These are phyloP conservation scores for Salicornia ramosissima DNA, from an alignment of 148 eudicot genomes.

Conservation along the genomic window DNA sequence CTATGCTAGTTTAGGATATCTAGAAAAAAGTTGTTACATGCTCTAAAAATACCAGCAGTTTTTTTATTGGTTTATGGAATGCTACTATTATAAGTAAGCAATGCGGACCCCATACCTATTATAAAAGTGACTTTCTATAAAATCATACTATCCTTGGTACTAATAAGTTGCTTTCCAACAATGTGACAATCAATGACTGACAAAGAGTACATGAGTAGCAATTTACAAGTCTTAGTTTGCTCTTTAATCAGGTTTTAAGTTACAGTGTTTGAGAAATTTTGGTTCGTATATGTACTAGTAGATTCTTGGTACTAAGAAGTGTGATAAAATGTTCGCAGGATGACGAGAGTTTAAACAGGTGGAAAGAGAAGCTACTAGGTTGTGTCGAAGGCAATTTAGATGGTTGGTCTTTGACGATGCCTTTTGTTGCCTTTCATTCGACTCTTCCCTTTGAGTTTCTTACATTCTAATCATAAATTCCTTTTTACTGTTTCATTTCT, in stretches of 20 bases:
- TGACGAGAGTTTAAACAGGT: conserved; percentile 65
- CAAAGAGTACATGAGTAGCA: too few species aligned
- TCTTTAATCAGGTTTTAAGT: neutral
- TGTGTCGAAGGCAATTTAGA: conserved; percentile 44
- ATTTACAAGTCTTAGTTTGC: neutral
- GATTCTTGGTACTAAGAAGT: neutral
- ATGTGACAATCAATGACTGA: too few species aligned
- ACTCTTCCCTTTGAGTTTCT: neutral
- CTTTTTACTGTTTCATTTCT: conserved; percentile 10
- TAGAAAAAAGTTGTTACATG: too few species aligned
- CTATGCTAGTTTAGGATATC: too few species aligned
- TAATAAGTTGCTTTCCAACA: too few species aligned
- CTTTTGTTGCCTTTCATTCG: neutral
- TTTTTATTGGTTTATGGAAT: too few species aligned
- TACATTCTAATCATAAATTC: neutral
- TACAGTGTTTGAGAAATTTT: neutral
- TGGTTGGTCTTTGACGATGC: conserved; percentile 34
- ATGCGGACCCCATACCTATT: too few species aligned
- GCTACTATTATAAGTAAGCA: too few species aligned
- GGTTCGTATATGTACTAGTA: neutral
- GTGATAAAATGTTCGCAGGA: conserved; percentile 29
- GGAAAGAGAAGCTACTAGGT: conserved; percentile 70
- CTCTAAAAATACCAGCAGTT: too few species aligned
- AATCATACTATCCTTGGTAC: too few species aligned
- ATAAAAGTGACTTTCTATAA: too few species aligned